Percentiles rank a stretch among this genome's conserved stretches.
phyloP scores from a whole-genome alignment of 768 basidiomycete species.

The Tylopilus rubrobrunneus region DNA sequence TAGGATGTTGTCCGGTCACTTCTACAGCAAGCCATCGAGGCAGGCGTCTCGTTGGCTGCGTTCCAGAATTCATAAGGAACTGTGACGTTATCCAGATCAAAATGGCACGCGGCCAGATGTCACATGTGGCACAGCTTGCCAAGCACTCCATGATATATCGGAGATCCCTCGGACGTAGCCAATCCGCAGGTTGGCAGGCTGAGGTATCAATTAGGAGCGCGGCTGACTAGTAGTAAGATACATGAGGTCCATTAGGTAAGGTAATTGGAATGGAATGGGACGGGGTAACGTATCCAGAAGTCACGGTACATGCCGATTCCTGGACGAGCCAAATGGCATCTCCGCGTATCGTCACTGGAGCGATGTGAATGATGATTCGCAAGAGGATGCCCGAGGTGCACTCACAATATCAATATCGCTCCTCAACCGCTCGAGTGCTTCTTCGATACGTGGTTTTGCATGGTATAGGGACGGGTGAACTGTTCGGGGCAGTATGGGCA shows the following conservation, averaged over 20 bases:
- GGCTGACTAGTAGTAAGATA: background rate
- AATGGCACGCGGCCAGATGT: background rate
- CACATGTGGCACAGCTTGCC: constrained; percentile 8
- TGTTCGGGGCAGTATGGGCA: constrained; percentile 19
- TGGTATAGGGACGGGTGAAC: constrained; percentile 27
- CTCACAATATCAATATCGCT: background rate
- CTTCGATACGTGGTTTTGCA: constrained; percentile 8
- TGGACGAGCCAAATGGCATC: background rate
- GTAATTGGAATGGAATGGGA: background rate
- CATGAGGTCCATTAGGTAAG: constrained; percentile 7
- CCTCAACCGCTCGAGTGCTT: constrained; percentile 9
- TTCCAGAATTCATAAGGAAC: background rate
- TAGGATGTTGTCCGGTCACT: background rate
- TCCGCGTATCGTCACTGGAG: background rate
- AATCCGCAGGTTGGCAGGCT: constrained; percentile 1
- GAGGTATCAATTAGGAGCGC: constrained; percentile 1
- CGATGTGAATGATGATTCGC: background rate
- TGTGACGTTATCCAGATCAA: background rate
- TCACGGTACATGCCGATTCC: background rate
- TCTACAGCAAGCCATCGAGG: background rate
- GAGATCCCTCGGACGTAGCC: background rate
- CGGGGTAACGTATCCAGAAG: background rate
- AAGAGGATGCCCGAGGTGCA: background rate
- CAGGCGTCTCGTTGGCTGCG: background rate
- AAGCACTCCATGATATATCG: constrained; percentile 12